A percentile compares a stretch with the other conserved stretches of the same genome.
These are phyloP conservation scores for Spathaspora jeffriesii DNA, from an alignment of 1,139 yeast species.

Conservation along the genomic window DNA sequence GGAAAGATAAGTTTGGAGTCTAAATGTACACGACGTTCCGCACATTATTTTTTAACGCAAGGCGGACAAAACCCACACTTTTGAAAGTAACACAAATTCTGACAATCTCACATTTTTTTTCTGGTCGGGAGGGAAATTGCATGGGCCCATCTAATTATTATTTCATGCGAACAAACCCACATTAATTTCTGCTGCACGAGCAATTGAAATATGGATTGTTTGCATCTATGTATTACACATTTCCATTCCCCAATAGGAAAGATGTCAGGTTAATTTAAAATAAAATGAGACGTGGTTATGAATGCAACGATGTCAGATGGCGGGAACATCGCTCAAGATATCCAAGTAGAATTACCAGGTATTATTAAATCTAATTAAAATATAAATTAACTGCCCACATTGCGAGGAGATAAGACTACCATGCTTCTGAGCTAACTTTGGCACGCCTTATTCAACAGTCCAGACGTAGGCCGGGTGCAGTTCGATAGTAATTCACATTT, in stretches of 20 bases:
- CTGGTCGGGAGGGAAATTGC: background rate
- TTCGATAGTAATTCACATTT: background rate
- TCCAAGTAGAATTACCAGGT: background rate
- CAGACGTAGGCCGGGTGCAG: background rate
- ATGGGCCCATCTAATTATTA: background rate
- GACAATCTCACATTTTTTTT: background rate
- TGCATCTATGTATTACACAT: background rate
- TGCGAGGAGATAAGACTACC: background rate
- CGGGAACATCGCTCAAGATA: too few species aligned
- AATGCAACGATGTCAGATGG: too few species aligned
- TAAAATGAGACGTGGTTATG: background rate
- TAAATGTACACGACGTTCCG: background rate
- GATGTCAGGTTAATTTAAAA: background rate
- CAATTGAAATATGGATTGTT: background rate
- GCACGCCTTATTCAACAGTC: background rate
- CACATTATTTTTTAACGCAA: background rate
- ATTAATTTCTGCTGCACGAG: background rate
- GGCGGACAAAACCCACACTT: conserved; percentile 2
- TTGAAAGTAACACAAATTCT: background rate
- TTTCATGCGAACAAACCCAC: background rate
- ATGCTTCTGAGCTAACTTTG: background rate
- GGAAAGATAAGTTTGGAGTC: background rate
- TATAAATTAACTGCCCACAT: background rate
- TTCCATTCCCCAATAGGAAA: conserved; percentile 1
- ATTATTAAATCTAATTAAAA: background rate